These are phyloP conservation scores for Solidago caesia DNA, from an alignment of 129 eudicot species.

Conservation along the genomic window DNA sequence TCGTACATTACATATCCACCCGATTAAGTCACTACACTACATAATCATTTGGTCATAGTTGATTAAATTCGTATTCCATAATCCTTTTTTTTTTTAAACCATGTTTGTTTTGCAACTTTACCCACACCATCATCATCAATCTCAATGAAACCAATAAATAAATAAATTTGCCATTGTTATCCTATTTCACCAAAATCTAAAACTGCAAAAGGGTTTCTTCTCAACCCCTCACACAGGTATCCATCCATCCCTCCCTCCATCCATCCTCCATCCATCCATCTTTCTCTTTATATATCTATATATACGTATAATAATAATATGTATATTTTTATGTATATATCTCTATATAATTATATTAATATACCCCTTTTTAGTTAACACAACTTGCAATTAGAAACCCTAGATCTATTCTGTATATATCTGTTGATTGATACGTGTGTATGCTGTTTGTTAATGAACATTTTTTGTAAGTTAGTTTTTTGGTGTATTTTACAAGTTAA, in stretches of 20 bases:
- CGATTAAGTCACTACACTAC: no score
- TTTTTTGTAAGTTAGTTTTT: background rate
- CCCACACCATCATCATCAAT: background rate
- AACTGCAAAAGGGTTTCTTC: constrained; percentile 22
- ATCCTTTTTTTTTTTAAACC: no score
- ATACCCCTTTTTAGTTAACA: background rate
- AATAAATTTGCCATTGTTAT: background rate
- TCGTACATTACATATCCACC: no score
- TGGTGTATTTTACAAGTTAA: no score
- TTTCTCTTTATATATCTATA: background rate
- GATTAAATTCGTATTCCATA: no score
- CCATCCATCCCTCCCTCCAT: no score
- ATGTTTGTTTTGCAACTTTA: no score
- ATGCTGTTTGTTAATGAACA: constrained; percentile 11
- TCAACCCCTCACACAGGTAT: constrained; percentile 16
- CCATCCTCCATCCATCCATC: background rate
- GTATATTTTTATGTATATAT: no score
- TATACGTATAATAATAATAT: background rate
- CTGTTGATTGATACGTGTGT: constrained; percentile 14
- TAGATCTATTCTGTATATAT: constrained; percentile 17
- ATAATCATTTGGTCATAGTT: no score
- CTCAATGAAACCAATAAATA: background rate
- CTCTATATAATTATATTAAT: no score
- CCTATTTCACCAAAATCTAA: constrained; percentile 5
- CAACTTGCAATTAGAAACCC: constrained; percentile 20